A percentile compares a stretch with the other conserved stretches of the same genome.
Evolutionary conservation across 176 grass and related monocot genomes (phyloP).

Genomic region (Paspalum vaginatum): DNA sequence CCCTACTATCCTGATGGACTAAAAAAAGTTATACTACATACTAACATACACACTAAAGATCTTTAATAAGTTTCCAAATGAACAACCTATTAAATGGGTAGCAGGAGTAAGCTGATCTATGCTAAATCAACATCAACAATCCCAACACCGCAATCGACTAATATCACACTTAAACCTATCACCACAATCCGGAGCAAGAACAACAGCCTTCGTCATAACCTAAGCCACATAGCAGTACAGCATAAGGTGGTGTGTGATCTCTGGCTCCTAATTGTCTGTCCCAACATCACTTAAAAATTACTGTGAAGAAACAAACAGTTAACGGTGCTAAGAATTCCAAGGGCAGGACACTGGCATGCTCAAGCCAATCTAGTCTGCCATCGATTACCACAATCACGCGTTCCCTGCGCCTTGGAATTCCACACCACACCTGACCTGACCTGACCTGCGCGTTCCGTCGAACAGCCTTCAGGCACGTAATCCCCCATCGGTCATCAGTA

Average conservation of each 20-base stretch:
- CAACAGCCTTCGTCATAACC: not conserved
- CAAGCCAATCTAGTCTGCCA: not conserved
- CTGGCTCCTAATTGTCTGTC: not conserved
- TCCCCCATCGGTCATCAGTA: not conserved
- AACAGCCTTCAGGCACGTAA: not conserved
- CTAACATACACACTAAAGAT: no score
- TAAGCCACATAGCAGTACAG: not conserved
- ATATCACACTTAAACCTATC: not conserved
- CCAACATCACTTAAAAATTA: not conserved
- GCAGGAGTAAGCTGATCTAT: not conserved
- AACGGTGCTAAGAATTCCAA: not conserved
- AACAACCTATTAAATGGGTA: not conserved
- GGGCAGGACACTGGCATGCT: not conserved
- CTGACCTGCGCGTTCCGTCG: constrained; percentile 2
- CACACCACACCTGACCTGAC: not conserved
- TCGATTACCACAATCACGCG: not conserved
- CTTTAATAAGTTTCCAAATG: not conserved
- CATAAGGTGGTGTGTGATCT: not conserved
- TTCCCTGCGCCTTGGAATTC: not conserved
- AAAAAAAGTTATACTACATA: no score
- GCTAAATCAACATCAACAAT: not conserved
- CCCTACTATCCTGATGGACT: not conserved
- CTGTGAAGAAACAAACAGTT: not conserved
- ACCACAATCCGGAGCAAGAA: not conserved
- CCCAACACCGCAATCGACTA: not conserved